A percentile compares a stretch with the other conserved stretches of the same genome.
Evolutionary conservation across 148 eudicot genomes (phyloP).

Genomic region (Euryodendron excelsum): DNA sequence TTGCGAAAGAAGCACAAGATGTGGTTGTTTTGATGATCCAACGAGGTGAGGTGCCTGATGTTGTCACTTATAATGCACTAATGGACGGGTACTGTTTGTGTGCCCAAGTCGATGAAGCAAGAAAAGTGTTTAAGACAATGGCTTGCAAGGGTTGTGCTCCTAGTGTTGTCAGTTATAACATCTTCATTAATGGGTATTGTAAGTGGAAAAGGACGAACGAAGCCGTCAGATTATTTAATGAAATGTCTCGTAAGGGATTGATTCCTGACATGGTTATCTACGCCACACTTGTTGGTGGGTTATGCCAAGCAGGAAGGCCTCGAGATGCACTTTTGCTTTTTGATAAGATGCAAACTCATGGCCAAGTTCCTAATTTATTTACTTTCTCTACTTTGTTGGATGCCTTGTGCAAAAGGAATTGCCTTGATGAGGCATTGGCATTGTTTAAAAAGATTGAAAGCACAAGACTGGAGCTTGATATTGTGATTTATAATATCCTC

Average conservation of each 20-base stretch:
- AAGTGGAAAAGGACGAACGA: too few relatives aligned
- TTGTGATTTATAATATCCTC: not conserved
- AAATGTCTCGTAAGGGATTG: too few relatives aligned
- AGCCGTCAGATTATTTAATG: too few relatives aligned
- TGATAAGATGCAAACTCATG: not conserved
- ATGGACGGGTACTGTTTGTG: too few relatives aligned
- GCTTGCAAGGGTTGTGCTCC: too few relatives aligned
- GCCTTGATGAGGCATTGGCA: conserved; percentile 1
- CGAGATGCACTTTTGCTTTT: not conserved
- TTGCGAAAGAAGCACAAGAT: too few relatives aligned
- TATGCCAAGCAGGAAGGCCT: not conserved
- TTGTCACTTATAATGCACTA: too few relatives aligned
- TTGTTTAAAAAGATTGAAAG: not conserved
- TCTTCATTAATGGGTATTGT: conserved; percentile 7
- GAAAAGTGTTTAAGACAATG: too few relatives aligned
- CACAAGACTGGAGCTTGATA: not conserved
- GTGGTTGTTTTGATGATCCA: too few relatives aligned
- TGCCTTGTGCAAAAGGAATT: not conserved
- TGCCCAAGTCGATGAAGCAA: too few relatives aligned
- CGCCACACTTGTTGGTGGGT: not conserved
- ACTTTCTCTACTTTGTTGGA: not conserved
- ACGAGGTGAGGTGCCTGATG: too few relatives aligned
- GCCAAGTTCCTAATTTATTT: not conserved
- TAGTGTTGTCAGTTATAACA: not conserved
- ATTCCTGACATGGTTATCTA: too few relatives aligned